These are phyloP conservation scores for Kodamaea lidongshanica DNA, from an alignment of 805 yeast genomes.

Conservation along the genomic window DNA sequence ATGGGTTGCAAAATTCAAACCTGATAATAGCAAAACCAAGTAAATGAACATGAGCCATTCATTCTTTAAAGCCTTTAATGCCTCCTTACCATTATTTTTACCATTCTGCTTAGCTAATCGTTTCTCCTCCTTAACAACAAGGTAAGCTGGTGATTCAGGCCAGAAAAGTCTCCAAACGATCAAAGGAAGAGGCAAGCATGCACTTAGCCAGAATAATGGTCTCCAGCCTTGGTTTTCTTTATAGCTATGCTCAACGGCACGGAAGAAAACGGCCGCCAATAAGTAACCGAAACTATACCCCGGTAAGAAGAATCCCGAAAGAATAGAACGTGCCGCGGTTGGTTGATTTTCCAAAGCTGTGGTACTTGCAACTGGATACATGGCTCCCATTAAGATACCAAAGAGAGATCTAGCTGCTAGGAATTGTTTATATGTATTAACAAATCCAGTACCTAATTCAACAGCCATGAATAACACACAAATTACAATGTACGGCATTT, in stretches of 20 bases:
- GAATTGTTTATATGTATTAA: slow-evolving; percentile 17
- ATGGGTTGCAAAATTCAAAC: slow-evolving; percentile 66
- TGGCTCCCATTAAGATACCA: slow-evolving; percentile 23
- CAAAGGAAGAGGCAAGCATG: slow-evolving; percentile 20
- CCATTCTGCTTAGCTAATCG: slow-evolving; percentile 1
- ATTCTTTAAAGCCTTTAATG: slow-evolving; percentile 8
- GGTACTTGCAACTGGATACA: slow-evolving; percentile 18
- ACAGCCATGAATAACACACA: slow-evolving; percentile 16
- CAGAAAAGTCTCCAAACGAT: slow-evolving; percentile 16
- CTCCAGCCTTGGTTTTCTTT: slow-evolving; percentile 17
- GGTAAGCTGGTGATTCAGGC: slow-evolving; percentile 8
- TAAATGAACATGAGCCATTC: slow-evolving; percentile 31
- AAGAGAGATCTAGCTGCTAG: slow-evolving; percentile 20
- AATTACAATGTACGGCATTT: slow-evolving; percentile 18
- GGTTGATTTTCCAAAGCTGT: slow-evolving; percentile 20
- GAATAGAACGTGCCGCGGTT: slow-evolving; percentile 14
- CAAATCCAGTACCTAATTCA: slow-evolving; percentile 22
- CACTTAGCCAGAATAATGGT: slow-evolving; percentile 22
- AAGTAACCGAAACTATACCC: slow-evolving; percentile 23
- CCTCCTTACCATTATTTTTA: not conserved
- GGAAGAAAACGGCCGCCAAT: slow-evolving; percentile 18
- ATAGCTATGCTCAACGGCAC: slow-evolving; percentile 16
- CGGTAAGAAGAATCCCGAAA: slow-evolving; percentile 21
- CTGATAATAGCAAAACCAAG: slow-evolving; percentile 47
- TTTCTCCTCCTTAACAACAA: slow-evolving; percentile 6